These are phyloP conservation scores for Thelonectria discophora DNA, from an alignment of 2,329 filamentous ascomycete species.

Conservation along the genomic window DNA sequence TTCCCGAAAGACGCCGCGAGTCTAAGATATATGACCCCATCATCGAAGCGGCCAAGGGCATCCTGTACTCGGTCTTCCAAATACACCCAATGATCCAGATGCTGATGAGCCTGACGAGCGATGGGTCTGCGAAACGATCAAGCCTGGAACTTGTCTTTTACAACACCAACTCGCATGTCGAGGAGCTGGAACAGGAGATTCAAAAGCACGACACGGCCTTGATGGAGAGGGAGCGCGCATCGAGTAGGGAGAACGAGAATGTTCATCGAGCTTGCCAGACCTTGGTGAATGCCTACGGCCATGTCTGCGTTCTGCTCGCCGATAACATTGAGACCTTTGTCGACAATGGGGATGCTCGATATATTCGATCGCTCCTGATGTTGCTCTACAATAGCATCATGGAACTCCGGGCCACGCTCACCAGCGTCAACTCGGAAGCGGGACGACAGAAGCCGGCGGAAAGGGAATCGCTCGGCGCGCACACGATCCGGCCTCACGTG, in stretches of 20 bases:
- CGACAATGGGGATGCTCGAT: constrained; percentile 71
- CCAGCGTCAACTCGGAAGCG: constrained; percentile 44
- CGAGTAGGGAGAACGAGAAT: constrained; percentile 67
- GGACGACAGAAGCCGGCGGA: constrained; percentile 29
- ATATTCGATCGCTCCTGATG: constrained; percentile 71
- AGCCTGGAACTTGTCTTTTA: constrained; percentile 74
- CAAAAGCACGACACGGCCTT: constrained; percentile 65
- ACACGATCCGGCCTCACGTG: constrained; percentile 61
- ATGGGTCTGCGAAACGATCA: constrained; percentile 67
- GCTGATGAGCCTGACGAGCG: constrained; percentile 68
- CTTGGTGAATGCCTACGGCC: constrained; percentile 70
- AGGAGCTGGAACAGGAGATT: constrained; percentile 71
- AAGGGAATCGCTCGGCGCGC: constrained; percentile 44
- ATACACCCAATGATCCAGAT: constrained; percentile 74
- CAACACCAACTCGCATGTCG: constrained; percentile 72
- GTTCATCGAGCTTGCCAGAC: constrained; percentile 71
- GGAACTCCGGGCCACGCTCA: constrained; percentile 67
- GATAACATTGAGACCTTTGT: constrained; percentile 71
- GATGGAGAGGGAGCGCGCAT: constrained; percentile 57
- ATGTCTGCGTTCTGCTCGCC: constrained; percentile 68
- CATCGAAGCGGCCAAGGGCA: constrained; percentile 71
- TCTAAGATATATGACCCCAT: constrained; percentile 69
- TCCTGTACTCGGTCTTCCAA: constrained; percentile 73
- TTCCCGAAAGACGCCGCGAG: constrained; percentile 70
- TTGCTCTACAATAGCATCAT: constrained; percentile 74